Evolutionary conservation across 352 stramenopile genomes (phyloP).

Genomic region (Globisporangium paroecandrum): DNA sequence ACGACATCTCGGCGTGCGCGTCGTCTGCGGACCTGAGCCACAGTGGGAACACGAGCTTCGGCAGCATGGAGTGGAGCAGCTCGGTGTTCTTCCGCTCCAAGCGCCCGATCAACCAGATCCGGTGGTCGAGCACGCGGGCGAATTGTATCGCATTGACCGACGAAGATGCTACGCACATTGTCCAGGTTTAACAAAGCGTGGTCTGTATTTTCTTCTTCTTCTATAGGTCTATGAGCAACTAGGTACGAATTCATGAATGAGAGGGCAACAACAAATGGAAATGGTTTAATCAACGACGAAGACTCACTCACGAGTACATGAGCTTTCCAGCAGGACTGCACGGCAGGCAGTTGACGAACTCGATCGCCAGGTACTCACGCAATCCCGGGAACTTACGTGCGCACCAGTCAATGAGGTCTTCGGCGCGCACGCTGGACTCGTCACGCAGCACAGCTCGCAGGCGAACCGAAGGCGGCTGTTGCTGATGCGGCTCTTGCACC

Average conservation of each 20-base stretch:
- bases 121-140: slow-evolving; percentile 91
- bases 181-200: slow-evolving; percentile 54
- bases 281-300: neutral
- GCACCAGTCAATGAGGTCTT: slow-evolving; percentile 39
- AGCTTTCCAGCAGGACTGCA: slow-evolving; percentile 85
- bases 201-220: neutral
- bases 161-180: slow-evolving; percentile 94
- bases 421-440: slow-evolving; percentile 18
- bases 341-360: slow-evolving; percentile 59
- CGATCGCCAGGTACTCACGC: slow-evolving; percentile 35
- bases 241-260: neutral
- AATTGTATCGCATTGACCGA: slow-evolving; percentile 96
- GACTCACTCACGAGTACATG: slow-evolving; percentile 59
- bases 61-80: slow-evolving; percentile 31
- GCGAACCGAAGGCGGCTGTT: slow-evolving; percentile 20
- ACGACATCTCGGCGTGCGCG: slow-evolving; percentile 78
- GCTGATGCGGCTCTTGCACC: neutral
- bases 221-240: neutral
- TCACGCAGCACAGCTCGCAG: slow-evolving; percentile 36
- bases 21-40: slow-evolving; percentile 23
- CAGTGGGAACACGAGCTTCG: slow-evolving; percentile 20
- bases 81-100: slow-evolving; percentile 64
- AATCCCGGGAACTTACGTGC: slow-evolving; percentile 31
- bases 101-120: slow-evolving; percentile 75
- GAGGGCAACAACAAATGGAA: neutral